Evolutionary conservation across 2,329 filamentous ascomycete genomes (phyloP).

Genomic region (Penicillium sp.): DNA sequence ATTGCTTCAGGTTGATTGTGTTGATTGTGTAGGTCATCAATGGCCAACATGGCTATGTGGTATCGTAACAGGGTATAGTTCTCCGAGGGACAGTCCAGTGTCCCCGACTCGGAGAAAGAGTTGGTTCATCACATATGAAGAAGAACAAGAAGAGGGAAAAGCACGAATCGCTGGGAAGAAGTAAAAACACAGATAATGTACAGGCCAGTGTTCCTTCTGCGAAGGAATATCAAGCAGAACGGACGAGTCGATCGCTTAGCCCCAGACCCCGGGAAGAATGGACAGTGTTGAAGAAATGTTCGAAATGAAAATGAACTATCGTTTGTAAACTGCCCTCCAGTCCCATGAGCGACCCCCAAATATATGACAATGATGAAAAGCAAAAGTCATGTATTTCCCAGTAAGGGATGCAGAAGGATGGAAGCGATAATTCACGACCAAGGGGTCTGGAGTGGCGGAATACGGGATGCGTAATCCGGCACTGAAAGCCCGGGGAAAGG

Average conservation of each 20-base stretch:
- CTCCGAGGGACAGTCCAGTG: constrained; percentile 3
- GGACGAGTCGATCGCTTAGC: not conserved
- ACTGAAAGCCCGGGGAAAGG: not conserved
- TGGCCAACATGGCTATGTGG: constrained; percentile 5
- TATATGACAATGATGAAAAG: constrained; percentile 3
- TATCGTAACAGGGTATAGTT: constrained; percentile 12
- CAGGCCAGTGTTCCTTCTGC: constrained; percentile 7
- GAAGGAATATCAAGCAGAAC: constrained; percentile 3
- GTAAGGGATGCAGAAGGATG: not conserved
- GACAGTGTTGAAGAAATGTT: not conserved
- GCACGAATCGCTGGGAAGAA: constrained; percentile 3
- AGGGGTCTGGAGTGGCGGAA: not conserved
- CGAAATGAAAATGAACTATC: constrained; percentile 13
- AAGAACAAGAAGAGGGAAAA: not conserved
- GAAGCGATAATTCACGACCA: not conserved
- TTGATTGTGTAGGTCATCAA: constrained; percentile 3
- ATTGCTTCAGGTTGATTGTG: not conserved
- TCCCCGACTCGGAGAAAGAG: constrained; percentile 2
- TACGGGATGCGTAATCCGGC: not conserved
- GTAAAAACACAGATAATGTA: constrained; percentile 7
- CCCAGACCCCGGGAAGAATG: not conserved
- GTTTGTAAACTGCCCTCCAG: constrained; percentile 18
- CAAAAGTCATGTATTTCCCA: not conserved
- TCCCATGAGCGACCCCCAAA: constrained; percentile 12
- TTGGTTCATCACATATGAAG: constrained; percentile 1